phyloP scores from a whole-genome alignment of 2,329 filamentous ascomycete genomes.

The Biscogniauxia marginata region DNA sequence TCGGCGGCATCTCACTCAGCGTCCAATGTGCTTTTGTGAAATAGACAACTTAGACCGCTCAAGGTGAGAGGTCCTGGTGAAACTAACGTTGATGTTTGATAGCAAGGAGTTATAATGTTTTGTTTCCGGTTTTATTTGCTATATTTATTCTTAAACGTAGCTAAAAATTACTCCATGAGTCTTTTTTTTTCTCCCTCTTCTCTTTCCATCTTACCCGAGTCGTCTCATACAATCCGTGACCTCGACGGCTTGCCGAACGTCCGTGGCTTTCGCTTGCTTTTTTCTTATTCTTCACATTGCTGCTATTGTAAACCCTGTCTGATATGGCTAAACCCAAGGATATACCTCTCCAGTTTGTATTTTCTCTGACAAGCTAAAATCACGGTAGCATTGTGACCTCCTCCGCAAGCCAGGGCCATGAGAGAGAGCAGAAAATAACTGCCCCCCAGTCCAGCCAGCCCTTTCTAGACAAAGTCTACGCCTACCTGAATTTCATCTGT shows the following conservation, averaged over 20 bases:
- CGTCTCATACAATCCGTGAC: slow-evolving; percentile 20
- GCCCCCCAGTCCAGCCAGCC: slow-evolving; percentile 28
- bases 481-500: slow-evolving; percentile 31
- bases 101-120: background rate
- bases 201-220: slow-evolving; percentile 7
- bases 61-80: background rate
- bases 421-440: slow-evolving; percentile 17
- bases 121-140: background rate
- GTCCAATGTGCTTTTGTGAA: slow-evolving; percentile 1
- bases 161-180: slow-evolving; percentile 7
- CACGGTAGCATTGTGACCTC: slow-evolving; percentile 32
- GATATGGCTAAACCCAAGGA: slow-evolving; percentile 21
- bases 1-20: slow-evolving; percentile 5
- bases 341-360: slow-evolving; percentile 26
- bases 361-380: slow-evolving; percentile 29
- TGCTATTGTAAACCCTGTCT: slow-evolving; percentile 21
- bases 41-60: background rate
- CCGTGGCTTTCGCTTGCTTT: slow-evolving; percentile 28
- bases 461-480: slow-evolving; percentile 29
- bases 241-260: slow-evolving; percentile 25
- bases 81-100: background rate
- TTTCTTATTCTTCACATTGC: slow-evolving; percentile 7
- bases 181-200: slow-evolving; percentile 3
- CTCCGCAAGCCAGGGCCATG: slow-evolving; percentile 27
- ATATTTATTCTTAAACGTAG: slow-evolving; percentile 1